Conservation (phyloP, 78 protist species). For the Protostelium mycophagum region DNA sequence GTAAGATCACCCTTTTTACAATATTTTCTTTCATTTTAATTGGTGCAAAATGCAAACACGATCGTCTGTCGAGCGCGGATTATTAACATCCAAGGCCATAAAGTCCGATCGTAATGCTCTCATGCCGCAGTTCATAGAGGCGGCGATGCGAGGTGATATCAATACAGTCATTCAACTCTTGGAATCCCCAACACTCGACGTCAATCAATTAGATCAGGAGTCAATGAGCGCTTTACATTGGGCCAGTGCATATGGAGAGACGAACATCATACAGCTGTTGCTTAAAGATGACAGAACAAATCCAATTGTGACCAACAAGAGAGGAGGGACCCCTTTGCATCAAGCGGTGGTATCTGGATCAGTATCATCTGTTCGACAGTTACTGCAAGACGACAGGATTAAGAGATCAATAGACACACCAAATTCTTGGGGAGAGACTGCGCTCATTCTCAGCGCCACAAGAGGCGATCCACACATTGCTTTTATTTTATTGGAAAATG, state of each 20-base stretch:
- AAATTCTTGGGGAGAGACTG: not conserved
- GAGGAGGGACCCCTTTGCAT: not conserved
- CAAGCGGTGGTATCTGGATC: slow-evolving; percentile 4
- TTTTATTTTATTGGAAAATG: not conserved
- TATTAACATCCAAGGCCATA: not conserved
- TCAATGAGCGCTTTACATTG: slow-evolving; percentile 7
- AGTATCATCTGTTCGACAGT: not conserved
- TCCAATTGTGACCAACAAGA: not conserved
- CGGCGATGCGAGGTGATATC: not conserved
- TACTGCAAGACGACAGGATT: not conserved
- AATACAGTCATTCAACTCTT: not conserved
- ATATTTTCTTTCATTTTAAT: no score
- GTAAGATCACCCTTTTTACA: no score
- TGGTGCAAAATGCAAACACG: not conserved
- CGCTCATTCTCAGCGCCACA: not conserved
- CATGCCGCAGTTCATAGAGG: not conserved
- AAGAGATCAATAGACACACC: not conserved
- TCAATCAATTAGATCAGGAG: slow-evolving; percentile 1
- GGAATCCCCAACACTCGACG: not conserved
- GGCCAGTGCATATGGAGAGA: slow-evolving; percentile 8
- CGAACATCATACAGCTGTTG: not conserved
- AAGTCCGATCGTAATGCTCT: not conserved
- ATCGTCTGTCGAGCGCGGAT: not conserved
- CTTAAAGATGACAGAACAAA: not conserved
- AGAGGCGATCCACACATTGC: not conserved